Conservation (phyloP, 768 basidiomycete genomes). For the Tephrocybe sp. region DNA sequence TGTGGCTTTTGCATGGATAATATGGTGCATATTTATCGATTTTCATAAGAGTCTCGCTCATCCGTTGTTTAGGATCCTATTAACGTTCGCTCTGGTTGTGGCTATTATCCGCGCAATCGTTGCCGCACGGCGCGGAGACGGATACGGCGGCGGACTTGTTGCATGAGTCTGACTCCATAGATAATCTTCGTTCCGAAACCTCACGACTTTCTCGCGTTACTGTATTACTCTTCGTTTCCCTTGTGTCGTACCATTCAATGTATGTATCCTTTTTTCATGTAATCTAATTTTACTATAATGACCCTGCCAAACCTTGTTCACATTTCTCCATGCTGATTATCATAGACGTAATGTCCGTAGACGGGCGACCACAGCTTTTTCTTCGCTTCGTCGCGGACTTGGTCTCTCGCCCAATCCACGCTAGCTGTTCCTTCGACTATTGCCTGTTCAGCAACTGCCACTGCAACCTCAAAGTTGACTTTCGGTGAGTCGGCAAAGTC, state of each 20-base stretch:
- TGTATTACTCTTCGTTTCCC: background rate
- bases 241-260: no score
- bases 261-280: no score
- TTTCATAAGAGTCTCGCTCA: background rate
- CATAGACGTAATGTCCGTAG: slow-evolving; percentile 65
- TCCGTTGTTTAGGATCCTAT: slow-evolving; percentile 47
- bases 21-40: slow-evolving; percentile 46
- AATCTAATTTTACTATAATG: no score
- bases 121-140: slow-evolving; percentile 64
- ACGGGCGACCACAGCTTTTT: slow-evolving; percentile 61
- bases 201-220: background rate
- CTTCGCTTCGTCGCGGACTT: slow-evolving; percentile 49
- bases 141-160: slow-evolving; percentile 55
- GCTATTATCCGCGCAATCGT: slow-evolving; percentile 60
- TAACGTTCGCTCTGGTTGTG: slow-evolving; percentile 57
- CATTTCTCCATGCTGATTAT: slow-evolving; percentile 29
- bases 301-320: background rate
- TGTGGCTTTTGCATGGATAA: slow-evolving; percentile 73
- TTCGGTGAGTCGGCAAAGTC: slow-evolving; percentile 70
- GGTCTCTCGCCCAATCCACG: slow-evolving; percentile 56
- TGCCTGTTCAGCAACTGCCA: slow-evolving; percentile 78
- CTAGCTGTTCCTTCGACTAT: slow-evolving; percentile 66
- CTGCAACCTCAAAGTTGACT: slow-evolving; percentile 78
- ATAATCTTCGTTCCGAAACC: background rate
- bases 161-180: background rate